Base-by-base conservation (phyloP, 2,329 filamentous ascomycete genomes). In the Phoma sp. region DNA sequence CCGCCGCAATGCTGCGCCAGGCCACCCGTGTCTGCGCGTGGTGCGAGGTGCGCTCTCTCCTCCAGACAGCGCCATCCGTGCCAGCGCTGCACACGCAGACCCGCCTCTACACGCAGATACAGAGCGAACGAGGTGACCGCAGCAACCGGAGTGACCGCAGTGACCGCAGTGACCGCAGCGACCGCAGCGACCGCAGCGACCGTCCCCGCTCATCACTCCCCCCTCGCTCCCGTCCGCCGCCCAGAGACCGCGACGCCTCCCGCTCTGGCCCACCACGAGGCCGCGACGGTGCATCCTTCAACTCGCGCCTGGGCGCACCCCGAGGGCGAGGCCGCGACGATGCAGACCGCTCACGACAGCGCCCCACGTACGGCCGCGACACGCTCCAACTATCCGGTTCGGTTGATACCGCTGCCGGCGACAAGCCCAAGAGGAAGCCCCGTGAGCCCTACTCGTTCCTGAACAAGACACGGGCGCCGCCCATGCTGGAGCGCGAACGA, bases 301-400 rank as follows among this genome's bases (percentile, higher is more conserved):
- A 53, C 50, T 18, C 42, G 3, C 50, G 50, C 4, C 42, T 53
- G 7, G 42, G 42, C 18, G 30, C 49, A 15, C 47, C 47, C 14
- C 17, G 39, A 32, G 39, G 21, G 11, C 48, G 47, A 17, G 39
- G 15, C 2, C 37, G 33, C 38, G 14, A 39, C 43, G 21, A 46
- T n/a, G 51, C 33, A 25, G 51, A 54, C 9, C 33, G 45, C 45
- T 38, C 51, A 11, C 51, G 51, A 28, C 52, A 55, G 30, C 52
- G 52, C n/a, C 47, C 52, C 14, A 49, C 52, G 1, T 20, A 55
- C 10, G 46, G 52, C 12, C 76, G 81, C 30, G 52, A 55, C 42
- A 45, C 46, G 39, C 84, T 84, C 80, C 71, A 75, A 6, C 74
- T 85, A 17, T 83, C 82, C 10, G 73, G 76, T 28, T 61, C 62